Base-by-base conservation (phyloP, 441 rosid genomes). In the Raphanus hybrid region DNA sequence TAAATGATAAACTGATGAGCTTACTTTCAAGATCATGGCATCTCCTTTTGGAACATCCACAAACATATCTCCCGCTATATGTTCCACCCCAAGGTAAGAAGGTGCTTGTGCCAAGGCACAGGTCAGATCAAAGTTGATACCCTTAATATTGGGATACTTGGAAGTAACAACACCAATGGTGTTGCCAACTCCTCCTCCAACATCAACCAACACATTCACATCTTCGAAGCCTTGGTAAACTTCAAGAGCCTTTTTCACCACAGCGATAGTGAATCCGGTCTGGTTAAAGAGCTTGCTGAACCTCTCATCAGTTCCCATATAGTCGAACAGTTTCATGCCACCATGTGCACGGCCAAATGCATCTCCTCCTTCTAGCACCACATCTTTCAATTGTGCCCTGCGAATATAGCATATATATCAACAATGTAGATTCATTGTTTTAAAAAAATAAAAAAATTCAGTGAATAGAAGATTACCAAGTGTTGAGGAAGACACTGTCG, bases 41-140 rank as follows among this genome's bases (percentile, higher is more conserved):
- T 76, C 81, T 52, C 81, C 83, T 11, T 7, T 41, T 9, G 81
- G 83, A 35, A 76, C 78, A 20, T 75, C 75, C 11, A 71, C 65
- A 2, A 80, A 80, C 78, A 80, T 80, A 72, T 80, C 83, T 50
- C 80, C 83, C 3, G 54, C 83, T 1, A 72, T 67, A 68, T 81
- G 75, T 57, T 76, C 58, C 10, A 81, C 67, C 2, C 75, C 75
- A 2, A 79, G 79, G 48, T 70, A 70, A 15, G 70, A 2, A 1
- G 76, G 79, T 9, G 79, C 82, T 57, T 75, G 71, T 29, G 59
- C 75, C 14, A 79, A 58, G 35, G 76, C 82, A 79, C 78, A 73
- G 12, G 76, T 70, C 35, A 43, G 16, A 41, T 79, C 79, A 8
- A 69, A 75, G 8, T 79, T 79, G 5, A 79, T 75, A 4, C 75